Evolutionary conservation across 768 basidiomycete genomes (phyloP).

Genomic region (Peribolospora kevripleyi): DNA sequence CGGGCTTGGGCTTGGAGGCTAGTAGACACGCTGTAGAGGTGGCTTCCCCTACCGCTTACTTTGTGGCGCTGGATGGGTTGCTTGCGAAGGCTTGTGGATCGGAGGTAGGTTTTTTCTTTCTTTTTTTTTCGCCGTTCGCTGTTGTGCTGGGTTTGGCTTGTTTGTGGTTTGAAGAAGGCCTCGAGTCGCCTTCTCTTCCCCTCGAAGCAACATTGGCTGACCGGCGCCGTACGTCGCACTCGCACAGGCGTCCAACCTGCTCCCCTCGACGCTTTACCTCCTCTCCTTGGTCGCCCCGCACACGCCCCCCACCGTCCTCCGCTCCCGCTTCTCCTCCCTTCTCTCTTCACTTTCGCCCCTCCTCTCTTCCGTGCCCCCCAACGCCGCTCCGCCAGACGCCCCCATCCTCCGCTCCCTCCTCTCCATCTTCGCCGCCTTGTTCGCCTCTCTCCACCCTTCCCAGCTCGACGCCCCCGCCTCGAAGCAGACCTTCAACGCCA

Average conservation of each 20-base stretch:
- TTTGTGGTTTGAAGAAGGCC: no score
- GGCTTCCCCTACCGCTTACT: conserved; percentile 65
- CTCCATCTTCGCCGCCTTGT: conserved; percentile 42
- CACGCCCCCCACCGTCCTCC: conserved; percentile 55
- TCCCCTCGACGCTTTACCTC: conserved; percentile 66
- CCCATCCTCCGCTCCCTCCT: conserved; percentile 54
- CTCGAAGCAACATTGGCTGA: conserved; percentile 43
- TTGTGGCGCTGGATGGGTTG: conserved; percentile 35
- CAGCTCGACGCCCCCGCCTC: conserved; percentile 34
- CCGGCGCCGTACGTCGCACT: conserved; percentile 27
- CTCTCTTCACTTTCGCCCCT: conserved; percentile 52
- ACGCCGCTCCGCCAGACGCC: conserved; percentile 12
- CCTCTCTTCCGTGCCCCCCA: conserved; percentile 50
- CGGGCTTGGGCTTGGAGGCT: conserved; percentile 36
- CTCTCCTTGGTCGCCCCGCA: conserved; percentile 51
- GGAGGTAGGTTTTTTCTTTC: conserved; percentile 1
- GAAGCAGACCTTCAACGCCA: conserved; percentile 59
- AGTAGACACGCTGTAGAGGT: conserved; percentile 27
- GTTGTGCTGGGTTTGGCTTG: no score
- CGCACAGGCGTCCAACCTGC: conserved; percentile 40
- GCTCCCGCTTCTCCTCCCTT: conserved; percentile 44
- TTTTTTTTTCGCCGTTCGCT: no score
- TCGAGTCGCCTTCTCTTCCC: conserved; percentile 39
- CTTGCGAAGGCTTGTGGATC: conserved; percentile 16
- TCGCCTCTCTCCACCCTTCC: conserved; percentile 43